Base-by-base conservation (phyloP, 2,329 filamentous ascomycete genomes). In the Teratosphaeria destructans region DNA sequence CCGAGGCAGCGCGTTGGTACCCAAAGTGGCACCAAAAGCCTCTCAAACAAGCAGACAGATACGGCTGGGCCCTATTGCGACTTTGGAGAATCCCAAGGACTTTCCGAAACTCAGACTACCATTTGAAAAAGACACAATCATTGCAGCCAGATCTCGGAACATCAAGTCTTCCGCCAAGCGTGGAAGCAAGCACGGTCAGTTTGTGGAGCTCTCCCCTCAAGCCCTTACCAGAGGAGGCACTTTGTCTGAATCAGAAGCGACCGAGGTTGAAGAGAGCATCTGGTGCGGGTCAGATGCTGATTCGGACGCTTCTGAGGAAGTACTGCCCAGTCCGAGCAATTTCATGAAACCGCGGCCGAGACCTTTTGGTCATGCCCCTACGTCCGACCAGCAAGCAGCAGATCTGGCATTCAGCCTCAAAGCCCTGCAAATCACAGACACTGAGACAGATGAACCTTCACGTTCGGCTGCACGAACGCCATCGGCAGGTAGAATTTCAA, bases 201-300 rank as follows among this genome's bases (percentile, higher is more conserved):
- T 47, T 37, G 29, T 37, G 4, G 19, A 26, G 3, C 57, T 7
- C 5, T 16, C 39, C 34, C 29, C 26, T 35, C 12, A 29, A 29
- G 26, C 14, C 5, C 4, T 27, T 14, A 49, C 26, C 16, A 23
- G 19, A n/a, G 23, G 32, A 27, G 35, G 34, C 12, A 16, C 29
- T 5, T 8, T 16, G 23, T 23, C 29, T n/a, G 53, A 65, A 7
- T 60, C 61, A 1, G 66, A 66, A 34, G 67, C 68, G 47, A 57
- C 61, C 7, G 70, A 73, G 49, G 55, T 70, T 3, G 70, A 73
- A 55, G 69, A 72, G 61, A 73, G 71, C 63, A 66, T 73, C 12
- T 71, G 67, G 67, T 71, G 70, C 55, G 70, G 67, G 12, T 69
- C 68, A 29, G 62, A 65, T 29, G 60, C 63, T n/a, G 59, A 54